phyloP scores from a whole-genome alignment of 208 protist species.

The Vickermania ingenoplastis region DNA sequence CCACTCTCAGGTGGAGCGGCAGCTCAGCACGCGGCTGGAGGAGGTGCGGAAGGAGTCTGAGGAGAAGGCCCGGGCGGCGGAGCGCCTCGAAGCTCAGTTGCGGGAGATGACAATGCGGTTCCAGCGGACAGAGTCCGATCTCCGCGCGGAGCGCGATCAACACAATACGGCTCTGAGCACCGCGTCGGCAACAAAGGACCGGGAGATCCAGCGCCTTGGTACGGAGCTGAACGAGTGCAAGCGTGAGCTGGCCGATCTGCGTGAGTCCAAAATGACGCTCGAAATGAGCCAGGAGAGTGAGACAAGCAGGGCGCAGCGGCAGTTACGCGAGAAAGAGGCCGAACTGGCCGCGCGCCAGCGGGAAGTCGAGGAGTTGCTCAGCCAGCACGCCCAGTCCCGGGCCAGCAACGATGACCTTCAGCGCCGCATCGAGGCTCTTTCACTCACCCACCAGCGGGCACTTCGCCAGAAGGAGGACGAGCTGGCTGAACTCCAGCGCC shows the following conservation, averaged over 20 bases:
- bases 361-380: slow-evolving; percentile 30
- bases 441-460: slow-evolving; percentile 24
- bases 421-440: slow-evolving; percentile 18
- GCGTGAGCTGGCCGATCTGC: slow-evolving; percentile 22
- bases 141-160: not conserved
- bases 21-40: not conserved
- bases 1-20: slow-evolving; percentile 1
- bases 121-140: not conserved
- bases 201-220: slow-evolving; percentile 32
- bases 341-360: slow-evolving; percentile 31
- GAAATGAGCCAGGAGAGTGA: slow-evolving; percentile 28
- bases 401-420: slow-evolving; percentile 34
- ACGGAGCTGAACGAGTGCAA: slow-evolving; percentile 31
- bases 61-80: not conserved
- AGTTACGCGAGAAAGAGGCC: slow-evolving; percentile 37
- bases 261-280: slow-evolving; percentile 25
- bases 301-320: slow-evolving; percentile 19
- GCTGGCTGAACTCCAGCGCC: slow-evolving; percentile 17
- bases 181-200: slow-evolving; percentile 27
- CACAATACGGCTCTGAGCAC: not conserved
- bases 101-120: not conserved
- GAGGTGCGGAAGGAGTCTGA: not conserved
- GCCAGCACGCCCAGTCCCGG: slow-evolving; percentile 40
- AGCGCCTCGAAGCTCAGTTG: not conserved
- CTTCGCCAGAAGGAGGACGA: slow-evolving; percentile 46